Evolutionary conservation across 1,139 yeast species (phyloP).

Genomic region (Kodamaea suecica): DNA sequence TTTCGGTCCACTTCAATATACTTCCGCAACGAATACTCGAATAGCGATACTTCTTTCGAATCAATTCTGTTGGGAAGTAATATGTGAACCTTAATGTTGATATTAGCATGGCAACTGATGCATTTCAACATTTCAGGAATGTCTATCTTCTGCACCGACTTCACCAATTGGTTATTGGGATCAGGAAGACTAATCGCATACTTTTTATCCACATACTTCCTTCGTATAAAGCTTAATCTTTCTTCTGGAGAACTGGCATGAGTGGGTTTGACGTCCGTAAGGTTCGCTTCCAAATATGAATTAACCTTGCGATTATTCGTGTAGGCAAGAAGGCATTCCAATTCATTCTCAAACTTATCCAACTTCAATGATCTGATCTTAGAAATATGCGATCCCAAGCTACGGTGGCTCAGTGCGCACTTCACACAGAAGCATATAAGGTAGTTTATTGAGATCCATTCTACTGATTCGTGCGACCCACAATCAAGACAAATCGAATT

Average conservation of each 20-base stretch:
- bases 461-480: constrained; percentile 60
- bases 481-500: constrained; percentile 80
- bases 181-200: constrained; percentile 30
- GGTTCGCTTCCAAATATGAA: constrained; percentile 32
- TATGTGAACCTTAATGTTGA: constrained; percentile 37
- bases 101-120: constrained; percentile 50
- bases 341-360: constrained; percentile 47
- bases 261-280: constrained; percentile 18
- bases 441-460: constrained; percentile 83
- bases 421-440: constrained; percentile 74
- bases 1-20: constrained; percentile 26
- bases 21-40: constrained; percentile 61
- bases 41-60: constrained; percentile 37
- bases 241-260: constrained; percentile 38
- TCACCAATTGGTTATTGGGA: constrained; percentile 29
- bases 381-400: constrained; percentile 50
- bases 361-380: constrained; percentile 49
- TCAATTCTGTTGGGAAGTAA: constrained; percentile 20
- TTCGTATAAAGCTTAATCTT: constrained; percentile 42
- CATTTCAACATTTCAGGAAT: constrained; percentile 44
- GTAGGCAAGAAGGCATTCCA: constrained; percentile 35
- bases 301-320: constrained; percentile 43
- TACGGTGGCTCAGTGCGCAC: constrained; percentile 65
- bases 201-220: constrained; percentile 47
- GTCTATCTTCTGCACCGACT: constrained; percentile 51